Evolutionary conservation across 2,329 filamentous ascomycete genomes (phyloP).

Genomic region (Plectosphaerella cucumerina): DNA sequence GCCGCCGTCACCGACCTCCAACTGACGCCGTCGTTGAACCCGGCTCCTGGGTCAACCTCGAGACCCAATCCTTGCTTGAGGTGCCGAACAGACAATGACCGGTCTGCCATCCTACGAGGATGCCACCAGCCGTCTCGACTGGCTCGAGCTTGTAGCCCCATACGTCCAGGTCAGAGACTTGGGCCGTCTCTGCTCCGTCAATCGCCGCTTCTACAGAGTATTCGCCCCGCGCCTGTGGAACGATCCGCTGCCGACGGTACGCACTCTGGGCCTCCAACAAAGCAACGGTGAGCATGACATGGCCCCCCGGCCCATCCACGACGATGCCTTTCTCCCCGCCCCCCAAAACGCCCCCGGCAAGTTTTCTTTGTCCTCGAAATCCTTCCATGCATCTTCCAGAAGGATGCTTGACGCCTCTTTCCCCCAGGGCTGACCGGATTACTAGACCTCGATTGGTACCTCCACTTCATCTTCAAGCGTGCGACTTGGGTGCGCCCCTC

Average conservation of each 20-base stretch:
- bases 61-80: too few species aligned
- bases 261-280: slow-evolving; percentile 34
- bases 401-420: neutral
- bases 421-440: neutral
- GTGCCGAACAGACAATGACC: neutral
- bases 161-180: slow-evolving; percentile 38
- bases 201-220: slow-evolving; percentile 37
- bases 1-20: too few species aligned
- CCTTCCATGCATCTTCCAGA: neutral
- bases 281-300: slow-evolving; percentile 35
- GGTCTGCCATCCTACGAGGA: slow-evolving; percentile 49
- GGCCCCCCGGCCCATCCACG: neutral
- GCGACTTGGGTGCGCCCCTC: slow-evolving; percentile 25
- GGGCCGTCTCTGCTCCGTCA: slow-evolving; percentile 43
- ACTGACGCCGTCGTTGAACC: too few species aligned
- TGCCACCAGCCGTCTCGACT: slow-evolving; percentile 41
- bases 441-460: slow-evolving; percentile 46
- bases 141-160: slow-evolving; percentile 43
- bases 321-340: neutral
- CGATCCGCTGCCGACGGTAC: slow-evolving; percentile 38
- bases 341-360: neutral
- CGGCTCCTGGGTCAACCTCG: too few species aligned
- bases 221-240: slow-evolving; percentile 52
- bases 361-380: neutral
- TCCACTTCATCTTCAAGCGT: slow-evolving; percentile 38